Conservation (phyloP, 2,329 filamentous ascomycete species). For the Knoxdaviesia capensis region DNA sequence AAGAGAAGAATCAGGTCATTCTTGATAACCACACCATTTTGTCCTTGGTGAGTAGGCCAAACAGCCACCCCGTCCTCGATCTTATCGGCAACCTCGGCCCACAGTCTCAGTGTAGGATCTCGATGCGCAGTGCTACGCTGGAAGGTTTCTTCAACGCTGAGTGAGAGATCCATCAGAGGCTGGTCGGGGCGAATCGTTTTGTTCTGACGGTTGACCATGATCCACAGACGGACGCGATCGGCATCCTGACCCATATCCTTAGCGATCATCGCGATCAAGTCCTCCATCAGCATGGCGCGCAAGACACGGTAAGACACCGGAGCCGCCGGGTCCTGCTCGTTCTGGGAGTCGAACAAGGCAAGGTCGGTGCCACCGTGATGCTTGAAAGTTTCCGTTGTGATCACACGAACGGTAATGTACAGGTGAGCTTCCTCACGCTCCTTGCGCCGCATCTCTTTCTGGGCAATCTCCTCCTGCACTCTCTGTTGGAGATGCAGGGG, state of each 20-base stretch:
- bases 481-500: conserved; percentile 28
- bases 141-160: conserved; percentile 55
- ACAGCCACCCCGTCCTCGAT: conserved; percentile 49
- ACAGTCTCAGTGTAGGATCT: conserved; percentile 60
- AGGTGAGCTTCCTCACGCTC: conserved; percentile 89
- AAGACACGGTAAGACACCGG: conserved; percentile 56
- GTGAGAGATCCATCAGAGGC: conserved; percentile 56
- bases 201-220: conserved; percentile 97
- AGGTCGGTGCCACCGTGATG: conserved; percentile 73
- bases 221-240: conserved; percentile 64
- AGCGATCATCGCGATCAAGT: conserved; percentile 54
- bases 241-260: conserved; percentile 47
- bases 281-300: conserved; percentile 52
- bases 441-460: conserved; percentile 57
- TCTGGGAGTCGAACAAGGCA: conserved; percentile 37
- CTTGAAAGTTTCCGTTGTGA: conserved; percentile 65
- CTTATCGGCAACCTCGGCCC: conserved; percentile 61
- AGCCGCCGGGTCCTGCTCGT: conserved; percentile 33
- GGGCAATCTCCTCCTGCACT: conserved; percentile 63
- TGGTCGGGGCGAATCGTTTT: conserved; percentile 87
- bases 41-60: conserved; percentile 45
- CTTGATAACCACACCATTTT: conserved; percentile 34
- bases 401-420: conserved; percentile 68
- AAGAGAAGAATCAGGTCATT: conserved; percentile 62
- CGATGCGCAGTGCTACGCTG: conserved; percentile 33